phyloP scores from a whole-genome alignment of 768 basidiomycete species.

The Hebeloma cylindrosporum region DNA sequence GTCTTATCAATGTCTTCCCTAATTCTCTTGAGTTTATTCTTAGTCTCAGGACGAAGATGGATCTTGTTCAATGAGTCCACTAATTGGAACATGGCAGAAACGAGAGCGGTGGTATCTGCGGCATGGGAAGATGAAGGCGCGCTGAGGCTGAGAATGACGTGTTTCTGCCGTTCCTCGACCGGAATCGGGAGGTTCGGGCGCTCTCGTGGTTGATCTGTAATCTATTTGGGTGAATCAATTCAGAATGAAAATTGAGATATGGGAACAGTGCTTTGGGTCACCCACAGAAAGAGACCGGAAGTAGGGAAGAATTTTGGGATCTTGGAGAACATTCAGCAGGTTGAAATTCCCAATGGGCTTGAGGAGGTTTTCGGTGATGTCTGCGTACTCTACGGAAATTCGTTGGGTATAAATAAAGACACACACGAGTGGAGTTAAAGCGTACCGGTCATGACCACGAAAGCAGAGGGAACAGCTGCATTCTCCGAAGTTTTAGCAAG shows the following conservation, averaged over 20 bases:
- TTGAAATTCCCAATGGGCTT: conserved; percentile 50
- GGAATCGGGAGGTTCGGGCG: conserved; percentile 58
- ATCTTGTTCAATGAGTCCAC: conserved; percentile 65
- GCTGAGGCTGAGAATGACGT: conserved; percentile 67
- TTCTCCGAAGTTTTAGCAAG: conserved; percentile 80
- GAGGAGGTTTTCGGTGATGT: conserved; percentile 77
- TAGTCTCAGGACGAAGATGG: conserved; percentile 78
- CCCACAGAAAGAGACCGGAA: conserved; percentile 85
- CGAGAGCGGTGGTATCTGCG: conserved; percentile 53
- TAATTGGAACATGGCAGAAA: conserved; percentile 71
- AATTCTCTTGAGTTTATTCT: conserved; percentile 68
- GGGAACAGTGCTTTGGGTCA: conserved; percentile 14
- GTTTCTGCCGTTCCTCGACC: conserved; percentile 60
- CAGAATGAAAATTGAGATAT: conserved; percentile 9
- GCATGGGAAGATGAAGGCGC: conserved; percentile 52
- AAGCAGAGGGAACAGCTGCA: conserved; percentile 52
- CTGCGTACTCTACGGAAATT: conserved; percentile 67
- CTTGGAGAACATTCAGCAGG: conserved; percentile 57
- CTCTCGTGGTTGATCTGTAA: conserved; percentile 82
- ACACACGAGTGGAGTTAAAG: conserved; percentile 2
- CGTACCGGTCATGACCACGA: conserved; percentile 77
- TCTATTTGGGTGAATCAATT: conserved; percentile 31
- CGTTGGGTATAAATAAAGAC: neutral
- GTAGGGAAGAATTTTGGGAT: conserved; percentile 66
- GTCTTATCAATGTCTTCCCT: conserved; percentile 71